phyloP scores from a whole-genome alignment of 1,284 basidiomycete species.

The Paramarasmius palmivorus region DNA sequence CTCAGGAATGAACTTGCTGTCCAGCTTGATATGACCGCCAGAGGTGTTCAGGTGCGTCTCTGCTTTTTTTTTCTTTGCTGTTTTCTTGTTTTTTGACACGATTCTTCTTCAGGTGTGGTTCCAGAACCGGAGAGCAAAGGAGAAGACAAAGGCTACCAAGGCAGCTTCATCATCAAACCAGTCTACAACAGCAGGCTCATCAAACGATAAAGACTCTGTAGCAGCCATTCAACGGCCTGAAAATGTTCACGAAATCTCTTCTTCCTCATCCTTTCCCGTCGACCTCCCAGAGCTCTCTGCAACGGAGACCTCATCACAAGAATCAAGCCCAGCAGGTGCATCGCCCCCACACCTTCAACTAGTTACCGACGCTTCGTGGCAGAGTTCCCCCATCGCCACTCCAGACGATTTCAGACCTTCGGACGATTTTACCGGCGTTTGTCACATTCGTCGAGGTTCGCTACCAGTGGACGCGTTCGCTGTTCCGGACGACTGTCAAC shows the following conservation, averaged over 20 bases:
- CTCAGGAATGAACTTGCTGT: constrained; percentile 78
- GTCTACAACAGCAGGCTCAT: constrained; percentile 19
- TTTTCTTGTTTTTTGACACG: constrained; percentile 18
- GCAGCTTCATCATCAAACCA: constrained; percentile 19
- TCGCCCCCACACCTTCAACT: constrained; percentile 41
- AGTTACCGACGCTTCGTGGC: constrained; percentile 42
- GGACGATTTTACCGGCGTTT: constrained; percentile 13
- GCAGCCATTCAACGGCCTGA: constrained; percentile 19
- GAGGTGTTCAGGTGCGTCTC: constrained; percentile 86
- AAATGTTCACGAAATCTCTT: constrained; percentile 17
- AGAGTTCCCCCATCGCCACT: constrained; percentile 28
- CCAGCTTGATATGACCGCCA: constrained; percentile 86
- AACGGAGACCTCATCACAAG: constrained; percentile 23
- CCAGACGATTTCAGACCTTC: constrained; percentile 24
- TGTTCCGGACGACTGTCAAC: constrained; percentile 24
- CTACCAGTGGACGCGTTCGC: constrained; percentile 46
- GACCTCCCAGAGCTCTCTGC: constrained; percentile 20
- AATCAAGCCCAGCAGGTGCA: constrained; percentile 29
- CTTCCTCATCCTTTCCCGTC: constrained; percentile 19
- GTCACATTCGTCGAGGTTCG: constrained; percentile 44
- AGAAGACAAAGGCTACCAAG: constrained; percentile 60
- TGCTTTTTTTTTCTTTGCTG: constrained; percentile 13
- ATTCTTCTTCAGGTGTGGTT: constrained; percentile 74
- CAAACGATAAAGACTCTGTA: constrained; percentile 19
- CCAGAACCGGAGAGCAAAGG: constrained; percentile 87